Evolutionary conservation across 495 filamentous ascomycete genomes (phyloP).

Genomic region (Daldinia loculata): DNA sequence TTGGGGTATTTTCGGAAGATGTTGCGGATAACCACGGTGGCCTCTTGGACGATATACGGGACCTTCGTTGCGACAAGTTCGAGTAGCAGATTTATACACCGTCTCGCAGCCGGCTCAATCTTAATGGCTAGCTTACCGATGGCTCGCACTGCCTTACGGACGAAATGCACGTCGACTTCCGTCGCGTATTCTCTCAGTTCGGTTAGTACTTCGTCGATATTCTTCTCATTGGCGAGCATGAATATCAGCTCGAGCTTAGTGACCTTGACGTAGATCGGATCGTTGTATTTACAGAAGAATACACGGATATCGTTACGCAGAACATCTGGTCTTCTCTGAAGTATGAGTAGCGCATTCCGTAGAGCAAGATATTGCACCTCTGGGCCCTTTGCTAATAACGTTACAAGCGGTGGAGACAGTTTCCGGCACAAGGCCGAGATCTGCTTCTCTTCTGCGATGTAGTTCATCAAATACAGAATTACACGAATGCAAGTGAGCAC

Average conservation of each 20-base stretch:
- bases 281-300: conserved; percentile 99
- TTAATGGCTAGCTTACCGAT: conserved; percentile 99
- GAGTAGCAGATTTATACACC: conserved; percentile 91
- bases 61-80: conserved; percentile 98
- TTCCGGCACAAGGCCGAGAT: conserved; percentile 90
- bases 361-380: conserved; percentile 98
- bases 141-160: conserved; percentile 95
- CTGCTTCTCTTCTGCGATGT: conserved; percentile 93
- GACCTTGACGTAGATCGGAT: conserved; percentile 99
- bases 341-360: conserved; percentile 90
- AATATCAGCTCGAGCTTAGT: conserved; percentile 99
- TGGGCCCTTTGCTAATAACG: conserved; percentile 91
- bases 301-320: conserved; percentile 96
- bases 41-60: conserved; percentile 99
- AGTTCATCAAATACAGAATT: conserved; percentile 98
- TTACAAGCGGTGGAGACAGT: conserved; percentile 93
- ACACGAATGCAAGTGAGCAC: conserved; percentile 96
- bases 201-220: conserved; percentile 94
- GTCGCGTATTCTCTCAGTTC: conserved; percentile 97
- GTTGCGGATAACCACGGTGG: conserved; percentile 98
- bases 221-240: conserved; percentile 96
- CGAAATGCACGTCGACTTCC: conserved; percentile 98
- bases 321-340: conserved; percentile 93
- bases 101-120: conserved; percentile 89
- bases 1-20: conserved; percentile 99